Conservation (phyloP, 1,284 basidiomycete genomes). For the Lentinula novae-zelandiae region DNA sequence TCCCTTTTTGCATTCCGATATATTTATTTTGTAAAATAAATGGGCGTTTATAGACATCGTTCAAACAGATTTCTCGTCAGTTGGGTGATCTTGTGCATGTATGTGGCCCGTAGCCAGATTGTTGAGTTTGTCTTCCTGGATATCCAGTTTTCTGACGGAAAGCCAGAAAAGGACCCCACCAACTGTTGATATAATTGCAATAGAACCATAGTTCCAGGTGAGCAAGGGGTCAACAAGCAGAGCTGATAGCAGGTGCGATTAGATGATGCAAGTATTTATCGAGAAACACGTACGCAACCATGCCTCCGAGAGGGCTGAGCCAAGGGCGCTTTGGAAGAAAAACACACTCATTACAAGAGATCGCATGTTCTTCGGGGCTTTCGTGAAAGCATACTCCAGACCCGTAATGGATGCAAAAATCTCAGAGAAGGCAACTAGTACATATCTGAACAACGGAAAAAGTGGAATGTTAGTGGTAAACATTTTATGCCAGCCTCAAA, state of each 20-base stretch:
- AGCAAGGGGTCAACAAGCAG: conserved; percentile 33
- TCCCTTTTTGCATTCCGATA: too few relatives aligned
- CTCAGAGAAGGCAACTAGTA: conserved; percentile 70
- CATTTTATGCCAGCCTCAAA: not conserved
- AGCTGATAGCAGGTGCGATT: conserved; percentile 18
- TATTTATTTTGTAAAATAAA: too few relatives aligned
- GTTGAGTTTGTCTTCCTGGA: conserved; percentile 47
- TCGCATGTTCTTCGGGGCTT: conserved; percentile 79
- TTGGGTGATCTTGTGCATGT: conserved; percentile 11
- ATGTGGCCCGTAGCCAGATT: conserved; percentile 33
- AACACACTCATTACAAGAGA: conserved; percentile 73
- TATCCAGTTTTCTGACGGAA: conserved; percentile 46
- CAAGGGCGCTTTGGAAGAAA: conserved; percentile 67
- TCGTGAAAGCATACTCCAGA: conserved; percentile 88
- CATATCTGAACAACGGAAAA: conserved; percentile 30
- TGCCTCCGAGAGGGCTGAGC: conserved; percentile 66
- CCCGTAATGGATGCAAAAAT: conserved; percentile 86
- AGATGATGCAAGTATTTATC: not conserved
- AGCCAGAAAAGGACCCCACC: conserved; percentile 44
- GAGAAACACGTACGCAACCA: conserved; percentile 49
- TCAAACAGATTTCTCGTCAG: not conserved
- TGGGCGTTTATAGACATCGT: too few relatives aligned
- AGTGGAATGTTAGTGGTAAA: not conserved
- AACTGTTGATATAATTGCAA: conserved; percentile 22
- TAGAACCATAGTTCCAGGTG: conserved; percentile 29